Evolutionary conservation across 306 rosid species (phyloP).

Genomic region (Mimosa pudica): DNA sequence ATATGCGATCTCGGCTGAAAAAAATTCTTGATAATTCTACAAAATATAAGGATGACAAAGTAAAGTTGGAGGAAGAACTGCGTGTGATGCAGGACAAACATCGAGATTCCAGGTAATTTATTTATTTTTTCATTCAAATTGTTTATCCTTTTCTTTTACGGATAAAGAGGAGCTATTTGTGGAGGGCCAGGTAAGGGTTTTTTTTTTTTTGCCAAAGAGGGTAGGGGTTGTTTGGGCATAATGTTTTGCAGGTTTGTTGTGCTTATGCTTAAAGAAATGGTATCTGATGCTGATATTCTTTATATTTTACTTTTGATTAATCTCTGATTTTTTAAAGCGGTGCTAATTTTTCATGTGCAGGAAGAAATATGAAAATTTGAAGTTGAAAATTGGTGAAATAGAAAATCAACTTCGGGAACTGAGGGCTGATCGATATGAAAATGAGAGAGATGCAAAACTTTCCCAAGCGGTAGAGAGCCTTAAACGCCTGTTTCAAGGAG

Average conservation of each 20-base stretch:
- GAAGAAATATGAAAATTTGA: conserved; percentile 70
- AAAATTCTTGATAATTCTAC: conserved; percentile 63
- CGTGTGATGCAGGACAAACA: conserved; percentile 75
- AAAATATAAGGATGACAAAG: conserved; percentile 56
- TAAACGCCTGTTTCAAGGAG: conserved; percentile 94
- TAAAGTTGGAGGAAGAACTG: conserved; percentile 62
- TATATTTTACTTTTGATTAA: background rate
- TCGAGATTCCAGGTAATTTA: conserved; percentile 70
- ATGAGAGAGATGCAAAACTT: conserved; percentile 87
- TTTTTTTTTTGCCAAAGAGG: no score
- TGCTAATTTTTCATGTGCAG: conserved; percentile 53
- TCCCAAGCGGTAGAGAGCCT: conserved; percentile 99
- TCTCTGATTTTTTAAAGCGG: background rate
- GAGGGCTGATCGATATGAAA: conserved; percentile 95
- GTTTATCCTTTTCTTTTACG: background rate
- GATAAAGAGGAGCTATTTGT: background rate
- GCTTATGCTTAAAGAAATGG: conserved; percentile 18
- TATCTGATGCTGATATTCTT: background rate
- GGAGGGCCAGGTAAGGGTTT: background rate
- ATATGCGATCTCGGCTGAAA: conserved; percentile 70
- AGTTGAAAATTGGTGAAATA: conserved; percentile 69
- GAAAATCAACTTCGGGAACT: conserved; percentile 91
- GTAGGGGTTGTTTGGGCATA: background rate
- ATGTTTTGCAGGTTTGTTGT: background rate
- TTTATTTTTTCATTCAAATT: conserved; percentile 2